Conservation (phyloP, 2,329 filamentous ascomycete genomes). For the Biscogniauxia sp. region DNA sequence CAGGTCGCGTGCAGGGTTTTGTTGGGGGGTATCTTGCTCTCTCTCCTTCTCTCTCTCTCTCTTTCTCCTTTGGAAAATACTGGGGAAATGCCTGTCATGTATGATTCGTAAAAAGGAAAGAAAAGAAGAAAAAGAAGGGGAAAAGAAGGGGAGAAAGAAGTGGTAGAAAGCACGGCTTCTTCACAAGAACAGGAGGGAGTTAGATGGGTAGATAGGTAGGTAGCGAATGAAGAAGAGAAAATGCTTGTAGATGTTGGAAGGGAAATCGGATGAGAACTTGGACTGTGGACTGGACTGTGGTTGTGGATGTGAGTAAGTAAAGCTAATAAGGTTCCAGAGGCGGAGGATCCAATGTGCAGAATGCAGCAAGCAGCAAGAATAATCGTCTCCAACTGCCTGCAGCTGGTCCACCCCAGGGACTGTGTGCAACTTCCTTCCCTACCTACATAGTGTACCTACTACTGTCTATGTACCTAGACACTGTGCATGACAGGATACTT, state of each 20-base stretch:
- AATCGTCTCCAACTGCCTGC: neutral
- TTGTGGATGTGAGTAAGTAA: neutral
- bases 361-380: neutral
- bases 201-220: neutral
- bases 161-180: neutral
- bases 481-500: too few species aligned
- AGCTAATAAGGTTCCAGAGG: neutral
- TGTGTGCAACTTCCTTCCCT: neutral
- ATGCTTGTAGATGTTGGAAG: neutral
- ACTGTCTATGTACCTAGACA: too few species aligned
- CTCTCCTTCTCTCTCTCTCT: too few species aligned
- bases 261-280: neutral
- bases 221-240: neutral
- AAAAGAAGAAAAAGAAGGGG: neutral
- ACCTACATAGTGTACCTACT: too few species aligned
- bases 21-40: neutral
- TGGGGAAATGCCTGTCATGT: neutral
- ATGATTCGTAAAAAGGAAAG: neutral
- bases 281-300: neutral
- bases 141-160: neutral
- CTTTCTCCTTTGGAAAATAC: neutral
- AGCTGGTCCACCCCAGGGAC: neutral
- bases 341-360: neutral
- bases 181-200: neutral
- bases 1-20: neutral